A percentile compares a stretch with the other conserved stretches of the same genome.
These are phyloP conservation scores for Neophaeococcomyces mojaviensis DNA, from an alignment of 2,329 filamentous ascomycete genomes.

Conservation along the genomic window DNA sequence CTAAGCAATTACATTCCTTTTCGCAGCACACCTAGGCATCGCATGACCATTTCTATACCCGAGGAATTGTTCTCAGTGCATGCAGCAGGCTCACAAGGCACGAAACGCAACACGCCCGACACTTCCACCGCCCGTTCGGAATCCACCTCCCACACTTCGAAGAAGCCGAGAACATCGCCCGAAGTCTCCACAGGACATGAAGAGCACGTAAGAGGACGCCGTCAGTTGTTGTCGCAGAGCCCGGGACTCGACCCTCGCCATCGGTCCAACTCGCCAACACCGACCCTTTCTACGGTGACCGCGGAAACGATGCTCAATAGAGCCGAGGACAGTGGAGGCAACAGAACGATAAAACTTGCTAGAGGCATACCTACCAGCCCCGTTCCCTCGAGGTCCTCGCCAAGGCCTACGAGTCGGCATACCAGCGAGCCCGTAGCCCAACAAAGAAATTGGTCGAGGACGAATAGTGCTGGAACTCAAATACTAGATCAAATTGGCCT, in stretches of 20 bases:
- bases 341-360: slow-evolving; percentile 7
- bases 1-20: slow-evolving; percentile 2
- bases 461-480: slow-evolving; percentile 43
- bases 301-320: slow-evolving; percentile 11
- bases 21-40: neutral
- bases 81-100: neutral
- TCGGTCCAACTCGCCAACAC: slow-evolving; percentile 2
- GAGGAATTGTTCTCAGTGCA: neutral
- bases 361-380: slow-evolving; percentile 5
- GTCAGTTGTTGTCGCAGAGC: neutral
- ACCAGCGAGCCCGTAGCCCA: neutral
- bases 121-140: neutral
- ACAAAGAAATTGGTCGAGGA: slow-evolving; percentile 45
- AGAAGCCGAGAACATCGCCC: slow-evolving; percentile 1
- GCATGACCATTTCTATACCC: neutral
- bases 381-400: neutral
- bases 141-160: neutral
- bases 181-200: slow-evolving; percentile 9
- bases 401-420: neutral
- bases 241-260: neutral
- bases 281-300: neutral
- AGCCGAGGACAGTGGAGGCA: slow-evolving; percentile 10
- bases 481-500: slow-evolving; percentile 59
- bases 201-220: slow-evolving; percentile 8
- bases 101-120: slow-evolving; percentile 2